Base-by-base conservation (phyloP, 495 filamentous ascomycete species). In the Trichoderma parareesei region DNA sequence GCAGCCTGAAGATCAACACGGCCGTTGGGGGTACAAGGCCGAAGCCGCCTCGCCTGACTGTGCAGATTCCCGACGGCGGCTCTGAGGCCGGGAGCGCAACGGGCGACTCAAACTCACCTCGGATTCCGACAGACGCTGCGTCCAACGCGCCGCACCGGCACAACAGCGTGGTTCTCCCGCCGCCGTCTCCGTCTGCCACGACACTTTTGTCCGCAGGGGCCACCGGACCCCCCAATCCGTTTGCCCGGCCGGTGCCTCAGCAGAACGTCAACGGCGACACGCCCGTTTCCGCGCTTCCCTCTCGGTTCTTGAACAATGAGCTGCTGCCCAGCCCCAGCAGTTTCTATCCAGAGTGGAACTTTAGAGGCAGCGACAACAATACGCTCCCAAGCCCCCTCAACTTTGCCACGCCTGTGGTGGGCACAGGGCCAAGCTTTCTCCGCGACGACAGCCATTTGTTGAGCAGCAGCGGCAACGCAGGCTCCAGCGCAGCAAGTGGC, bases 231-330 rank as follows among this genome's bases (percentile, higher is more conserved):
- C 90, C 91, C 5, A 98, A 98, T 77, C 94, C 94, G 3, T 98
- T 98, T 73, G 94, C 95, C 2, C 83, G 93, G 49, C 94, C 92
- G 5, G 79, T 80, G 46, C 88, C 90, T 5, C 74, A 86, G 72
- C 72, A 84, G 48, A 86, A 83, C 67, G 86, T 89, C 72, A 88
- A 90, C 67, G 93, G 92, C 66, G 92, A 97, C 69, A 98, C 94
- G 4, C 94, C 94, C 0, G 93, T 96, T n/a, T 97, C 93, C n/a
- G 93, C 94, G 3, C 81, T 98, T 8, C 94, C 94, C 2, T 94
- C 90, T 60, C 85, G 93, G 35, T 97, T 98, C 73, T 86, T 97
- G 55, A 88, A 86, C 38, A 88, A 90, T 68, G 88, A 89, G 8
- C 85, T 95, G 40, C 81, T 97, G 27, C 93, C 94, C 2, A 92